Percentiles rank a stretch among this genome's conserved stretches.
Conservation (phyloP, 108 stramenopile species). For the Hondaea fermentalgiana region DNA sequence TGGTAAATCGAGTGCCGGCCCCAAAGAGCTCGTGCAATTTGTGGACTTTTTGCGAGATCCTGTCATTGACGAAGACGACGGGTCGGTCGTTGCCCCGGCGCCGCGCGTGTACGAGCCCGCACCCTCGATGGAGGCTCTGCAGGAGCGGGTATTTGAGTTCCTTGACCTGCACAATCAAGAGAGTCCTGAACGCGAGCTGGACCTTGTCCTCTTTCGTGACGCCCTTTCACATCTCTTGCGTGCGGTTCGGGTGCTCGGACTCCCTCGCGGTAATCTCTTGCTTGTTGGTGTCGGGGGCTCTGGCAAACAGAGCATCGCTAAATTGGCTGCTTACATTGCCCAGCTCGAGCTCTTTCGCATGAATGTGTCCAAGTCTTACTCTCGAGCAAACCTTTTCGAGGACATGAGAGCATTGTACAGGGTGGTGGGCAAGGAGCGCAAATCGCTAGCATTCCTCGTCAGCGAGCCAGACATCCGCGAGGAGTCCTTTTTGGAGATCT, state of each 20-base stretch:
- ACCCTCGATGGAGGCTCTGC: not conserved
- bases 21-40: constrained; percentile 25
- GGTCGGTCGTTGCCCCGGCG: constrained; percentile 37
- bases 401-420: constrained; percentile 35
- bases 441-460: constrained; percentile 37
- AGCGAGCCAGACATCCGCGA: constrained; percentile 45
- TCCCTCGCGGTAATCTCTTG: constrained; percentile 40
- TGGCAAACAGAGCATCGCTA: constrained; percentile 40
- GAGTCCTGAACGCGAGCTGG: constrained; percentile 22
- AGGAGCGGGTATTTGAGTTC: constrained; percentile 11
- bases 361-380: constrained; percentile 36
- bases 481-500: constrained; percentile 42
- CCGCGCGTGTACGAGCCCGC: constrained; percentile 46
- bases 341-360: constrained; percentile 36
- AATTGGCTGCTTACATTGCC: constrained; percentile 39
- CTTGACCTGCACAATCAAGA: constrained; percentile 34
- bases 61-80: constrained; percentile 45
- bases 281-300: constrained; percentile 47
- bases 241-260: constrained; percentile 26
- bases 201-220: constrained; percentile 45
- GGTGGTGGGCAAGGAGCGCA: constrained; percentile 32
- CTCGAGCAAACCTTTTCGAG: constrained; percentile 31
- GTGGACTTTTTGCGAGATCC: constrained; percentile 48
- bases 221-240: constrained; percentile 39
- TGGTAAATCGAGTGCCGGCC: not conserved